These are phyloP conservation scores for Primulina tabacum DNA, from an alignment of 257 asterid genomes.

Conservation along the genomic window DNA sequence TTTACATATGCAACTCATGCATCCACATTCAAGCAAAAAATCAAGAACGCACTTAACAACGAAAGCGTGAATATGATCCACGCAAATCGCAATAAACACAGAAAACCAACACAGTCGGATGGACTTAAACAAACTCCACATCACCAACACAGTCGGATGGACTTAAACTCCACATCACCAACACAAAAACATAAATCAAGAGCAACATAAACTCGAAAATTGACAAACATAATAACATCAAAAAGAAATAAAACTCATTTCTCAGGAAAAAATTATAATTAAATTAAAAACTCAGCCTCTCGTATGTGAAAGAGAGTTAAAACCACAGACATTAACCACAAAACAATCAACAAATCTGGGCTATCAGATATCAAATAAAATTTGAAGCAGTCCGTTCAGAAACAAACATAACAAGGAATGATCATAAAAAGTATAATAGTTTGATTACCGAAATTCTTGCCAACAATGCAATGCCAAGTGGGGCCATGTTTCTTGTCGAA, in stretches of 20 bases:
- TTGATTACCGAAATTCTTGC: constrained; percentile 87
- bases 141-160: not conserved
- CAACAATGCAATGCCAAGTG: constrained; percentile 99
- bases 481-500: constrained; percentile 93
- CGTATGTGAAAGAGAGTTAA: constrained; percentile 1
- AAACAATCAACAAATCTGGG: constrained; percentile 12
- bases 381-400: not conserved
- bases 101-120: not conserved
- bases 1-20: constrained; percentile 3
- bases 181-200: not conserved
- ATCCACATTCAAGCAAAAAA: constrained; percentile 8
- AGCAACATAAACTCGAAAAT: not conserved
- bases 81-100: not conserved
- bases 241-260: not conserved
- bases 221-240: not conserved
- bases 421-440: not conserved
- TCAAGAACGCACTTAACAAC: not conserved
- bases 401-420: not conserved
- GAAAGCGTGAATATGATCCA: too few relatives aligned
- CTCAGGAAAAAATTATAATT: not conserved
- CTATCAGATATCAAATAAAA: not conserved
- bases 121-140: too few relatives aligned
- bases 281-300: not conserved
- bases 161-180: not conserved
- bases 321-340: constrained; percentile 23